Evolutionary conservation across 148 eudicot genomes (phyloP).

Genomic region (Vaccinium darrowii): DNA sequence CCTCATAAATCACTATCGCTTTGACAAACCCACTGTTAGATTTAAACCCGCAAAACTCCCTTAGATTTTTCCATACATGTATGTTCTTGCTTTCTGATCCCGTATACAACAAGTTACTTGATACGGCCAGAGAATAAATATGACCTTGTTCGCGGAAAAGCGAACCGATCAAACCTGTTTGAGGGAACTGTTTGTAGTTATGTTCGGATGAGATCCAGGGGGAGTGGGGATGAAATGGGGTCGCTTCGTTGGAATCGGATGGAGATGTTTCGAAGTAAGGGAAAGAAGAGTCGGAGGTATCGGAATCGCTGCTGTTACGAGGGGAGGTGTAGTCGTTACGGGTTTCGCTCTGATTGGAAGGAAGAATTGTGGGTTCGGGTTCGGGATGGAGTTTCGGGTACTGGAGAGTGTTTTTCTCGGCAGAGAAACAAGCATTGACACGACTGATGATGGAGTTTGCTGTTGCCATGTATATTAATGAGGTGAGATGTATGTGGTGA

Average conservation of each 20-base stretch:
- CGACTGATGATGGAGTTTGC: not conserved
- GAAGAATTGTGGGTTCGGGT: not conserved
- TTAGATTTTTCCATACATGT: conserved; percentile 74
- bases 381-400: too few species aligned
- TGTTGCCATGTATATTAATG: not conserved
- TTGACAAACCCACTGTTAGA: conserved; percentile 74
- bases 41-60: conserved; percentile 68
- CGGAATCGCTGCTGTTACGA: not conserved
- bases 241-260: conserved; percentile 21
- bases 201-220: conserved; percentile 29
- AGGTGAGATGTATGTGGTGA: not conserved
- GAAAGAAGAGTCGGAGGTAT: not conserved
- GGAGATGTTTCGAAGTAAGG: conserved; percentile 29
- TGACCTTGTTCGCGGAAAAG: conserved; percentile 82
- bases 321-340: not conserved
- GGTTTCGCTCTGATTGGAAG: not conserved
- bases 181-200: not conserved
- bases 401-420: not conserved
- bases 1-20: conserved; percentile 57
- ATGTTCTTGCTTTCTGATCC: conserved; percentile 89
- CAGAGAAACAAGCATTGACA: not conserved
- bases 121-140: conserved; percentile 67
- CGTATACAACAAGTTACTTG: conserved; percentile 62
- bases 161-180: conserved; percentile 60
- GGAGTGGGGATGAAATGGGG: conserved; percentile 31